phyloP scores from a whole-genome alignment of 495 filamentous ascomycete species.

The Neurospora sp. region DNA sequence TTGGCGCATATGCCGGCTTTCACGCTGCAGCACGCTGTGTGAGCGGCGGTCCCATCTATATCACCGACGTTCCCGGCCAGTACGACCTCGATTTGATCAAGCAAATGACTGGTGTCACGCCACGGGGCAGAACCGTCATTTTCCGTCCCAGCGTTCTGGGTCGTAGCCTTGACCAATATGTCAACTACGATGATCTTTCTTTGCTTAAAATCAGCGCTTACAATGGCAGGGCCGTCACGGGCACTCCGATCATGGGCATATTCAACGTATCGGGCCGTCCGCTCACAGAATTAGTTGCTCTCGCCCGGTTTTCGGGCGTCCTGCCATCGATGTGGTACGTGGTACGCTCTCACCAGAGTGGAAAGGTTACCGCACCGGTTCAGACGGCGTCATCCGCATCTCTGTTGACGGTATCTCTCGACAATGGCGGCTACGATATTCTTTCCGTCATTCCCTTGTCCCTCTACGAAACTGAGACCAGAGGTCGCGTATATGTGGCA shows the following conservation, averaged over 20 bases:
- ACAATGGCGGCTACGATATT: slow-evolving; percentile 66
- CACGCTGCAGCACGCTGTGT: slow-evolving; percentile 87
- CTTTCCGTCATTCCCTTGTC: slow-evolving; percentile 60
- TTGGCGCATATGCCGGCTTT: slow-evolving; percentile 63
- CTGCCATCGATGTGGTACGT: slow-evolving; percentile 47
- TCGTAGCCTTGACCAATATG: slow-evolving; percentile 60
- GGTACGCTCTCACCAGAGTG: slow-evolving; percentile 60
- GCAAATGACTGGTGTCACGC: slow-evolving; percentile 63
- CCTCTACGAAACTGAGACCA: slow-evolving; percentile 38
- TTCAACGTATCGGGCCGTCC: slow-evolving; percentile 62
- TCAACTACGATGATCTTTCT: slow-evolving; percentile 57
- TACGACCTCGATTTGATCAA: slow-evolving; percentile 64
- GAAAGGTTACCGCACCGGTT: slow-evolving; percentile 46
- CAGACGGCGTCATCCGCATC: slow-evolving; percentile 25
- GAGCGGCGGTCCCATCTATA: slow-evolving; percentile 83
- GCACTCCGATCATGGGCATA: slow-evolving; percentile 67
- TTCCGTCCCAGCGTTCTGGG: slow-evolving; percentile 65
- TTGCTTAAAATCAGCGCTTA: slow-evolving; percentile 75
- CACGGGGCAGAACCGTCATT: slow-evolving; percentile 59
- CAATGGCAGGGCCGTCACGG: slow-evolving; percentile 45
- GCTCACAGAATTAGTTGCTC: slow-evolving; percentile 54
- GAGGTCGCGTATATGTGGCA: slow-evolving; percentile 37
- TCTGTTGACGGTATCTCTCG: slow-evolving; percentile 49
- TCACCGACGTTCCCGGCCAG: slow-evolving; percentile 78
- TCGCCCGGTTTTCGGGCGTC: slow-evolving; percentile 66